These are phyloP conservation scores for Ramalina peruviana DNA, from an alignment of 495 filamentous ascomycete genomes.

Conservation along the genomic window DNA sequence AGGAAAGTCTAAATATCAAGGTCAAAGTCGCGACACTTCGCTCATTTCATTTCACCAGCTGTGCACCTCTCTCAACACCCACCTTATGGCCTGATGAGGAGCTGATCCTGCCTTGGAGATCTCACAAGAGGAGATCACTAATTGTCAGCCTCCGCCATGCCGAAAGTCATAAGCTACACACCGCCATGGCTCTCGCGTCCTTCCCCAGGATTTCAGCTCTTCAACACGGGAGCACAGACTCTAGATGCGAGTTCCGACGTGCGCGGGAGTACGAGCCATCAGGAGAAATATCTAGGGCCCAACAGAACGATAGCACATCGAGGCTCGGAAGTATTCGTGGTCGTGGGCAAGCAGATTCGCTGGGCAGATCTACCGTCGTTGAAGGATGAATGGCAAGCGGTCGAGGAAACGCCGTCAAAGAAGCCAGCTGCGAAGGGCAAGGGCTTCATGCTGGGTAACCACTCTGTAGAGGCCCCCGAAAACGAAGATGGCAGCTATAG, in stretches of 20 bases:
- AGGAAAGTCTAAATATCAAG: background rate
- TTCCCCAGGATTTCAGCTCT: conserved; percentile 58
- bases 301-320: conserved; percentile 56
- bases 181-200: conserved; percentile 70
- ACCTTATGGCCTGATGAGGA: no score
- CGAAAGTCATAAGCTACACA: conserved; percentile 65
- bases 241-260: conserved; percentile 12
- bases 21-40: background rate
- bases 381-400: conserved; percentile 55
- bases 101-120: background rate
- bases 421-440: conserved; percentile 2
- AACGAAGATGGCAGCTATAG: conserved; percentile 11
- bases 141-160: conserved; percentile 39
- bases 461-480: conserved; percentile 10
- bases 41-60: background rate
- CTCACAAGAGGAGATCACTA: background rate
- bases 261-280: conserved; percentile 23
- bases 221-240: conserved; percentile 28
- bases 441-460: background rate
- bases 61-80: background rate
- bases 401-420: conserved; percentile 20
- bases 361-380: conserved; percentile 68
- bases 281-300: conserved; percentile 36
- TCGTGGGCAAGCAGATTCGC: conserved; percentile 70
- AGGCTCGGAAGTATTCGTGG: conserved; percentile 70